Conservation (phyloP, 805 yeast species). For the Teunomyces atbi region DNA sequence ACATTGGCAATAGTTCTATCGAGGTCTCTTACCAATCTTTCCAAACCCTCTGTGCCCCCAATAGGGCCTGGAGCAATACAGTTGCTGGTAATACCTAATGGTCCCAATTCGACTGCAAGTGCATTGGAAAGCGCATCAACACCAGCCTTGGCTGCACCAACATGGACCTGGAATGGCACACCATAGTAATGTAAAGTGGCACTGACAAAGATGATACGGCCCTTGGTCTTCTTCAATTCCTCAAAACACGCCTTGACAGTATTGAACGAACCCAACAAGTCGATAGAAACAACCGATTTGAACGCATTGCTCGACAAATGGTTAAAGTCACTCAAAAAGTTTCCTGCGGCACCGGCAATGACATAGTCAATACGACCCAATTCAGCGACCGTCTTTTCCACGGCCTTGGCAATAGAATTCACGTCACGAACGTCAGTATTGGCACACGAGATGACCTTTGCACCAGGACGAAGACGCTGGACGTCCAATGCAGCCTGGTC, state of each 20-base stretch:
- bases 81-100: slow-evolving; percentile 27
- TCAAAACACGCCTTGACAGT: slow-evolving; percentile 41
- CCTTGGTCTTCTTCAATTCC: slow-evolving; percentile 38
- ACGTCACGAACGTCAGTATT: slow-evolving; percentile 25
- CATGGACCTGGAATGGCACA: slow-evolving; percentile 36
- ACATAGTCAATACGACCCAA: slow-evolving; percentile 44
- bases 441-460: slow-evolving; percentile 22
- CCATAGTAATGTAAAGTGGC: slow-evolving; percentile 47
- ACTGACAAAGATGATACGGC: slow-evolving; percentile 36
- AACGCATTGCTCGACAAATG: slow-evolving; percentile 44
- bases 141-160: slow-evolving; percentile 32
- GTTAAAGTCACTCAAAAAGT: slow-evolving; percentile 41
- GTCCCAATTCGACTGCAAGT: slow-evolving; percentile 30
- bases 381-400: slow-evolving; percentile 22
- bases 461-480: slow-evolving; percentile 21
- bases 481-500: slow-evolving; percentile 23
- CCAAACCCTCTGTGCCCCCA: slow-evolving; percentile 27
- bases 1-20: slow-evolving; percentile 9
- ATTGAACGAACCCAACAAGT: slow-evolving; percentile 41
- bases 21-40: slow-evolving; percentile 17
- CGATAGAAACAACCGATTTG: slow-evolving; percentile 38
- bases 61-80: slow-evolving; percentile 29
- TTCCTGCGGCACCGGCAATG: slow-evolving; percentile 47
- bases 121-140: slow-evolving; percentile 30
- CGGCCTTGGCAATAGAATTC: slow-evolving; percentile 21